Evolutionary conservation across 176 grass and related monocot genomes (phyloP), one percentile per base, ranked within the genome.

Genomic region (Rhynchospora tenuis): DNA sequence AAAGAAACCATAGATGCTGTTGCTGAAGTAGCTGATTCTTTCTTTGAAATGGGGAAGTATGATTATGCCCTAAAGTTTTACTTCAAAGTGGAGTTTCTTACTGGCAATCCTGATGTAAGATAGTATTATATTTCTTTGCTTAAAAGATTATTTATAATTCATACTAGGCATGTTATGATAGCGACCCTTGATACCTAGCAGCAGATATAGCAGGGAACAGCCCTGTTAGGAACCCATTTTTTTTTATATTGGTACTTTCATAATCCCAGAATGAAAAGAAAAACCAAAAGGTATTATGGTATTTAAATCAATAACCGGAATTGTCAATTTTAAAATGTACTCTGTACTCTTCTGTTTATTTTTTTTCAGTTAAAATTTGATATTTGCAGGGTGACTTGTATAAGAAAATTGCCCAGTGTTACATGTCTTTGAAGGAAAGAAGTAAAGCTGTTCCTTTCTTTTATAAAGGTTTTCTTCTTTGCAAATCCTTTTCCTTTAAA

Each of bases 51-150:
- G 61, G 84, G 78, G 19, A 84, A 81, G 78, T 90, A 95, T 88
- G 87, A 91, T 62, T 90, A 83, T 86, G 92, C 95, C 78, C 63
- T 95, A 22, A 90, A 91, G 63, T 98, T 95, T 86, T 98, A 98
- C 82, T 79, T 88, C 7, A 67, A 87, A 73, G 55, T 91, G 73
- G 90, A 91, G 90, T 61, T 88, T 27, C 9, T 87, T 80, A 64
- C 81, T 87, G 83, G 33, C 81, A 29, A 82, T 83, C 81, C 80
- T 74, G 87, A 93, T 90, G 93, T 95, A 84, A 94, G 85, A 78
- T 61, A 48, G 12, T 86, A 43, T 50, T 63, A 56, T 71, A 11
- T 24, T 67, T 51, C 1, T 82, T 83, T 64, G 19, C 11, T 27
- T 74, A 15, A 20, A 52, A 26, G 12, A 15, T 15, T 27, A 28